Conservation (phyloP, 1,284 basidiomycete genomes). For the Chalciporus sp. region DNA sequence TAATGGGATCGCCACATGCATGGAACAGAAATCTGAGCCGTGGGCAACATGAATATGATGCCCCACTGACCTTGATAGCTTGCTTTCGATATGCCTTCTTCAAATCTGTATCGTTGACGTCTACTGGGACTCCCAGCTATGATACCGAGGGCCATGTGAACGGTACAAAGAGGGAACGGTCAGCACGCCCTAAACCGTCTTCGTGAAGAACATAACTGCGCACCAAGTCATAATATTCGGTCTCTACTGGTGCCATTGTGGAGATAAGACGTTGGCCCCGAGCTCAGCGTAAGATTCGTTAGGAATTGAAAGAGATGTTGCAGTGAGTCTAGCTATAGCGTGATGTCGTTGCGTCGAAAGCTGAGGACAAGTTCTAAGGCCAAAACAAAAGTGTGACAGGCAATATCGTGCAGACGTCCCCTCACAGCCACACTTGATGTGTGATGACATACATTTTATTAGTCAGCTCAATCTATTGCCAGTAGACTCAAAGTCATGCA, state of each 20-base stretch:
- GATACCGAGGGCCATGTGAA: neutral
- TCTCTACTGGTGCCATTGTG: slow-evolving; percentile 61
- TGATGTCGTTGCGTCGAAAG: slow-evolving; percentile 4
- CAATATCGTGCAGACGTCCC: neutral
- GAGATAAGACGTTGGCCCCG: neutral
- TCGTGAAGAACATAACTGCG: slow-evolving; percentile 19
- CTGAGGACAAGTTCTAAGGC: neutral
- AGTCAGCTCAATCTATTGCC: neutral
- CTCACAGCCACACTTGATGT: slow-evolving; percentile 26
- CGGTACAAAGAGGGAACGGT: slow-evolving; percentile 1
- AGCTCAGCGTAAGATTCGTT: slow-evolving; percentile 2
- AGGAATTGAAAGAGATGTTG: neutral
- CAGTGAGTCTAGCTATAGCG: slow-evolving; percentile 11
- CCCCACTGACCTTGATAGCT: slow-evolving; percentile 80
- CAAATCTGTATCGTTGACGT: slow-evolving; percentile 70
- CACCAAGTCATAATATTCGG: slow-evolving; percentile 69
- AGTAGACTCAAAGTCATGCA: neutral
- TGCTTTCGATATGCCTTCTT: slow-evolving; percentile 97
- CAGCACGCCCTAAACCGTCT: neutral
- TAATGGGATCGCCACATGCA: neutral
- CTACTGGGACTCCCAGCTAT: slow-evolving; percentile 50
- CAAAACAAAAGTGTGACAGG: slow-evolving; percentile 8
- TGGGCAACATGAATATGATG: neutral
- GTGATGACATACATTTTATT: slow-evolving; percentile 18
- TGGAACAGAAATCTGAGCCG: slow-evolving; percentile 3